These are phyloP conservation scores for Aspergillus arachidicola DNA, from an alignment of 2,329 filamentous ascomycete genomes.

Conservation along the genomic window DNA sequence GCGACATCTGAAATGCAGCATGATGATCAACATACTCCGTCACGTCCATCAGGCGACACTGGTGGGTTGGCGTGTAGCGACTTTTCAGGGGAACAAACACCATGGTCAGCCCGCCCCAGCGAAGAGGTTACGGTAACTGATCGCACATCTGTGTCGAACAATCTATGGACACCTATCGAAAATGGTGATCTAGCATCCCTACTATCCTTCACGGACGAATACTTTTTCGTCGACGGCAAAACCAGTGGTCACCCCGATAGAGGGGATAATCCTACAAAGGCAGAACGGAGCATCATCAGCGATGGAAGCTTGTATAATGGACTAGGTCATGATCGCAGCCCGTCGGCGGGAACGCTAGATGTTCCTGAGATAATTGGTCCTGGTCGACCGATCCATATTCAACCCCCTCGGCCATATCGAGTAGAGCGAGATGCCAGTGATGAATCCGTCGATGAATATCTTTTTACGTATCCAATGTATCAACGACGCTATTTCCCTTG, in stretches of 20 bases:
- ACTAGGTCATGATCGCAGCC: slow-evolving; percentile 22
- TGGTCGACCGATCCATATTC: slow-evolving; percentile 8
- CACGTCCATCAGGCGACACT: neutral
- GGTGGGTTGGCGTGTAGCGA: neutral
- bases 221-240: slow-evolving; percentile 34
- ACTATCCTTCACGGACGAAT: slow-evolving; percentile 27
- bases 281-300: slow-evolving; percentile 15
- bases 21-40: neutral
- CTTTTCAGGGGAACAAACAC: slow-evolving; percentile 1
- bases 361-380: slow-evolving; percentile 26
- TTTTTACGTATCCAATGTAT: slow-evolving; percentile 22
- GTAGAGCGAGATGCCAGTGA: slow-evolving; percentile 23
- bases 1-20: neutral
- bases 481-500: slow-evolving; percentile 21
- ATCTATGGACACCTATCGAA: slow-evolving; percentile 26
- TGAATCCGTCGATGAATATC: slow-evolving; percentile 25
- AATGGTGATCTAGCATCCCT: slow-evolving; percentile 25
- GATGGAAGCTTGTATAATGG: slow-evolving; percentile 26
- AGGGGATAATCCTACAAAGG: slow-evolving; percentile 29
- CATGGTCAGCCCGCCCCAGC: slow-evolving; percentile 11
- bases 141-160: slow-evolving; percentile 20
- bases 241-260: slow-evolving; percentile 25
- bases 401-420: slow-evolving; percentile 5
- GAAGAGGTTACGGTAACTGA: slow-evolving; percentile 18
- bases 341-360: slow-evolving; percentile 19